Evolutionary conservation across 164 flowering plant species (phyloP), one percentile per base, ranked within the genome.

Genomic region (Dillenia suffruticosa): DNA sequence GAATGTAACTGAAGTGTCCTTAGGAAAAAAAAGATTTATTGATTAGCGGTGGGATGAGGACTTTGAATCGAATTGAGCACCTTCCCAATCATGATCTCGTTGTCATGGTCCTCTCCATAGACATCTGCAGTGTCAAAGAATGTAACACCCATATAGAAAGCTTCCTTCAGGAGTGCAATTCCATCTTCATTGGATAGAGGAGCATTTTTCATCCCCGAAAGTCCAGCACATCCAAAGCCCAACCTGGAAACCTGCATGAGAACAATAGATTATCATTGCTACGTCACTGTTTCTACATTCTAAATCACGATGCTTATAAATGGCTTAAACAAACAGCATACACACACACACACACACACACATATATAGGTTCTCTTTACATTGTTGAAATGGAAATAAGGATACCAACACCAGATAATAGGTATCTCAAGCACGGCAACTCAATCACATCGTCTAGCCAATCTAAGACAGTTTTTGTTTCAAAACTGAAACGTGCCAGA

Each of bases 81-180:
- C 75, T 75, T 75, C 44, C 78, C 78, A 26, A 75, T 60, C 62
- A 74, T 15, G 47, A 63, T 43, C 44, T 74, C 78, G 50, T 74
- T 74, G 8, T 54, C 49, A 58, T 44, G 22, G 49, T 63, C 47
- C 14, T 3, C 43, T 10, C 78, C 78, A 54, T 75, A 75, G 22
- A 55, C 43, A 71, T 75, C 70, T 1, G 78, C n/a, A 0, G 78
- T 75, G 47, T 75, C 78, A 61, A 75, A 67, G 51, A 68, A 71
- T 8, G 78, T 75, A 15, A 75, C 58, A 14, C 78, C 78, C 51
- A 47, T 71, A 13, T 47, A 53, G 45, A 71, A 71, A 11, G 72
- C 74, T 43, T 71, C 57, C 59, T 64, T 68, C 24, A 75, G 57
- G 9, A 75, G n/a, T 19, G 56, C 14, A 62, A 71, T 68, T 26